Evolutionary conservation across 768 basidiomycete genomes (phyloP).

Genomic region (Agrocybe pediades): DNA sequence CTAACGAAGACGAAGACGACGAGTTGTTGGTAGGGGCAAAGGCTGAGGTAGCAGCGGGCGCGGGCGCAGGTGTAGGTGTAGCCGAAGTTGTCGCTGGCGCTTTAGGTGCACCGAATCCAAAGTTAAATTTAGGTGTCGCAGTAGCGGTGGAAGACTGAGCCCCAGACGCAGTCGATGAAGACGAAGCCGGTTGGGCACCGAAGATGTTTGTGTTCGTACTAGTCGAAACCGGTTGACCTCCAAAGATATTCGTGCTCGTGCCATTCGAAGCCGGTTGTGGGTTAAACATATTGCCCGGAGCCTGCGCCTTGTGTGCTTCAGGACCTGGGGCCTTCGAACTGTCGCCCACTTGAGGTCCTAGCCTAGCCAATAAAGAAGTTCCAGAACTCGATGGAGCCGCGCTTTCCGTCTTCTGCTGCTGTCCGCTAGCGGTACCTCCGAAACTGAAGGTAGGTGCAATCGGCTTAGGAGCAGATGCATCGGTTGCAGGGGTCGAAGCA

Average conservation of each 20-base stretch:
- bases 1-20: slow-evolving; percentile 12
- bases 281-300: no score
- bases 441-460: slow-evolving; percentile 8
- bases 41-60: slow-evolving; percentile 1
- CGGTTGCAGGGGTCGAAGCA: neutral
- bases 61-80: neutral
- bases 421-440: slow-evolving; percentile 1
- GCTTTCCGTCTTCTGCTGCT: neutral
- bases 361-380: slow-evolving; percentile 7
- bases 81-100: neutral
- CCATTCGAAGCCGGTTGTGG: no score
- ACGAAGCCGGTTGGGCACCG: slow-evolving; percentile 1
- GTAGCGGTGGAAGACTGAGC: slow-evolving; percentile 15
- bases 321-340: neutral
- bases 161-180: slow-evolving; percentile 7
- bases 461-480: neutral
- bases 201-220: neutral
- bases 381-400: neutral
- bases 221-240: neutral
- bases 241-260: neutral
- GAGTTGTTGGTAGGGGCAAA: neutral
- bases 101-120: slow-evolving; percentile 13
- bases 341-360: slow-evolving; percentile 7
- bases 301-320: slow-evolving; percentile 12
- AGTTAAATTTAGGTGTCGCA: slow-evolving; percentile 9